A percentile compares a stretch with the other conserved stretches of the same genome.
These are phyloP conservation scores for Myxozyma monticola DNA, from an alignment of 805 yeast genomes.

Conservation along the genomic window DNA sequence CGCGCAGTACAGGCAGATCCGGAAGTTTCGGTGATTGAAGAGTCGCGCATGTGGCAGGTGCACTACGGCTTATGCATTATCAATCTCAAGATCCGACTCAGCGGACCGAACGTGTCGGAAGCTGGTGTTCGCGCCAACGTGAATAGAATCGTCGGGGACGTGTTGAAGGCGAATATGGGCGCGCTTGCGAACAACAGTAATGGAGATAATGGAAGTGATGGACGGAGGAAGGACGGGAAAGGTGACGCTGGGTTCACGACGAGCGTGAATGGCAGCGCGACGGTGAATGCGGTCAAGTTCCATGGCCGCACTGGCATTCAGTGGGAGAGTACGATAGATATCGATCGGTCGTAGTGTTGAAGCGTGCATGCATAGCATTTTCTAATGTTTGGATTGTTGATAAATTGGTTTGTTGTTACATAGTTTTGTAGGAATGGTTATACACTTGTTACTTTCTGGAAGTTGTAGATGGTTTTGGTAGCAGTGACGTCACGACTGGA, in stretches of 20 bases:
- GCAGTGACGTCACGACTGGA: too few species aligned
- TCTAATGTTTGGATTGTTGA: neutral
- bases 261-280: conserved; percentile 16
- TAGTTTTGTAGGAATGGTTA: too few species aligned
- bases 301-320: conserved; percentile 18
- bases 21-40: conserved; percentile 36
- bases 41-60: conserved; percentile 46
- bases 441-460: too few species aligned
- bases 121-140: conserved; percentile 35
- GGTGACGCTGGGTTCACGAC: conserved; percentile 9
- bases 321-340: conserved; percentile 31
- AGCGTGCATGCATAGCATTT: too few species aligned
- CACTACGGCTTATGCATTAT: conserved; percentile 47
- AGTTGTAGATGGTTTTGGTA: too few species aligned
- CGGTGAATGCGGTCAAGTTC: conserved; percentile 12
- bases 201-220: neutral
- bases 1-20: conserved; percentile 32
- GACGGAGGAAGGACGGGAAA: neutral
- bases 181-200: conserved; percentile 5
- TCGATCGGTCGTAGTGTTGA: conserved; percentile 11
- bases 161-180: conserved; percentile 23
- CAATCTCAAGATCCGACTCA: conserved; percentile 38
- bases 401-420: too few species aligned
- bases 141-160: conserved; percentile 26
- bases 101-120: conserved; percentile 40